These are phyloP conservation scores for Talaromyces sp. DNA, from an alignment of 2,329 filamentous ascomycete species.

Conservation along the genomic window DNA sequence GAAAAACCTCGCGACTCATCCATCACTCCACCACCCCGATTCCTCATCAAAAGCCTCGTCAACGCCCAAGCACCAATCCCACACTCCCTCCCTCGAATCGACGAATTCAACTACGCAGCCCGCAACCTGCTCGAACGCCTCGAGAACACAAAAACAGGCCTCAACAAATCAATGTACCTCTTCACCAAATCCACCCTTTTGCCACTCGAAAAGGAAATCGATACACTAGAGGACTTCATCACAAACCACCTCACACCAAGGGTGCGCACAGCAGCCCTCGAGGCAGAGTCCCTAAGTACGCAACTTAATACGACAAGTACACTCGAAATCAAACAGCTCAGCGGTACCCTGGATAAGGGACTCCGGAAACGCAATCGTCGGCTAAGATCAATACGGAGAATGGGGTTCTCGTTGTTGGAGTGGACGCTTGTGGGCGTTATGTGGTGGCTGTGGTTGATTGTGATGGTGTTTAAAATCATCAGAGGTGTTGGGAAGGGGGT, in stretches of 20 bases:
- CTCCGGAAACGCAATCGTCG: constrained; percentile 72
- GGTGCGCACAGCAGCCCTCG: constrained; percentile 68
- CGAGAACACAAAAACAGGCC: constrained; percentile 44
- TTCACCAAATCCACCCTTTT: constrained; percentile 50
- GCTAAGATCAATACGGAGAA: constrained; percentile 71
- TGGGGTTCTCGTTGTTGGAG: constrained; percentile 79
- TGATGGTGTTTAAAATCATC: constrained; percentile 70
- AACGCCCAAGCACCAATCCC: constrained; percentile 36
- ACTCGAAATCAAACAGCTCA: constrained; percentile 74
- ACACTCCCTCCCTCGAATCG: constrained; percentile 43
- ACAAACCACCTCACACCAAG: constrained; percentile 54
- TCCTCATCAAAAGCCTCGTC: constrained; percentile 34
- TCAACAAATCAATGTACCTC: constrained; percentile 46
- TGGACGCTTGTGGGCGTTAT: constrained; percentile 85
- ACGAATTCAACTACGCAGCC: constrained; percentile 56
- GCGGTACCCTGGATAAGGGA: constrained; percentile 68
- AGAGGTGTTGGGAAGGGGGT: constrained; percentile 62
- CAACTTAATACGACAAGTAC: constrained; percentile 75
- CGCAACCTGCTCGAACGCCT: constrained; percentile 51
- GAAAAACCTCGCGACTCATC: constrained; percentile 42
- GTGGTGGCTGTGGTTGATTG: constrained; percentile 92
- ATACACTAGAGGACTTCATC: constrained; percentile 47
- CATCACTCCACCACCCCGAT: constrained; percentile 33
- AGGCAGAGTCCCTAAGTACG: constrained; percentile 74
- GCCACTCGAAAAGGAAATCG: constrained; percentile 46